Evolutionary conservation across 768 basidiomycete species (phyloP).

Genomic region (Suillus sp.): DNA sequence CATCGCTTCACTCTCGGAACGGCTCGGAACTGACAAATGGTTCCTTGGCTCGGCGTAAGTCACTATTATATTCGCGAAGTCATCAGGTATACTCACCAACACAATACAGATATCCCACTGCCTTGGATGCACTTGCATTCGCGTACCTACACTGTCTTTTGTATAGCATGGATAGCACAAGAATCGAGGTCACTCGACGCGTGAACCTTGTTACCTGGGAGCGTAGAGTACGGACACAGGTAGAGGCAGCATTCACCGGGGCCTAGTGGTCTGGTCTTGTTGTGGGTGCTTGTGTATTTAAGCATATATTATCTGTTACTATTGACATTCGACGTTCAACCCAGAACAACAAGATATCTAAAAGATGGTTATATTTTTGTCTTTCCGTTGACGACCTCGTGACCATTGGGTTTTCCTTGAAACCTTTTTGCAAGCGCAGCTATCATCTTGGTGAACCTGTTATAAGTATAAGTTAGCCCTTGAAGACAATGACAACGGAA

Average conservation of each 20-base stretch:
- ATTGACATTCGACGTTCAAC: not conserved
- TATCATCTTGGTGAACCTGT: slow-evolving; percentile 79
- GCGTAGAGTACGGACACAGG: slow-evolving; percentile 58
- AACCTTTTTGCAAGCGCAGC: slow-evolving; percentile 65
- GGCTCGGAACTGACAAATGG: slow-evolving; percentile 78
- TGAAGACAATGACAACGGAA: not conserved
- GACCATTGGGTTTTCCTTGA: slow-evolving; percentile 25
- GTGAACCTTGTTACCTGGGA: slow-evolving; percentile 86
- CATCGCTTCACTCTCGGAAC: slow-evolving; percentile 69
- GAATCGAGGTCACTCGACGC: slow-evolving; percentile 67
- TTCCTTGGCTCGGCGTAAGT: slow-evolving; percentile 74
- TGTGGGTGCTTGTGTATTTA: not conserved
- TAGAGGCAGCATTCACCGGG: slow-evolving; percentile 52
- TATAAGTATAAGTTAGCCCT: slow-evolving; percentile 2
- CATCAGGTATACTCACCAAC: slow-evolving; percentile 8
- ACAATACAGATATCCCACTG: slow-evolving; percentile 64
- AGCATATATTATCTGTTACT: not conserved
- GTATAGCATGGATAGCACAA: slow-evolving; percentile 42
- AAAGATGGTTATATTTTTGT: slow-evolving; percentile 17
- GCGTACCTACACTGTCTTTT: slow-evolving; percentile 77
- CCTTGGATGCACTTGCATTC: slow-evolving; percentile 80
- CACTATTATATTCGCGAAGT: slow-evolving; percentile 7
- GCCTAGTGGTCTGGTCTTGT: slow-evolving; percentile 3
- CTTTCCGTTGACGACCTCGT: slow-evolving; percentile 19
- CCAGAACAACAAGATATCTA: not conserved